Conservation (phyloP, 176 grass and related monocot species). For the Carex myosuroides region DNA sequence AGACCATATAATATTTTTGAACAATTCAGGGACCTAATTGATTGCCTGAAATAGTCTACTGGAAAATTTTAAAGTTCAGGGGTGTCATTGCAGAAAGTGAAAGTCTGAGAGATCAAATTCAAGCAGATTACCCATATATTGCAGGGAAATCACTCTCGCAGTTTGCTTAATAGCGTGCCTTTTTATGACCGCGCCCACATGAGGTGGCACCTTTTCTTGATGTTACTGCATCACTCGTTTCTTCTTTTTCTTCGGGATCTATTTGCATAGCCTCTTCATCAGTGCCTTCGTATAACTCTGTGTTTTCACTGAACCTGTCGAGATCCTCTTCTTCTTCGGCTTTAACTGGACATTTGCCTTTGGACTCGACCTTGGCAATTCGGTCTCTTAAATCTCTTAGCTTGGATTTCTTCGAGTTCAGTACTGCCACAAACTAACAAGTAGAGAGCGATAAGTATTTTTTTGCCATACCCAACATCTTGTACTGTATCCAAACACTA, state of each 20-base stretch:
- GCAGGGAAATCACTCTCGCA: background rate
- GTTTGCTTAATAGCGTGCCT: constrained; percentile 7
- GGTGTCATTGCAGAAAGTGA: background rate
- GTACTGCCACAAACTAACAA: constrained; percentile 66
- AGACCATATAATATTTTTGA: background rate
- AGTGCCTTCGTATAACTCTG: constrained; percentile 40
- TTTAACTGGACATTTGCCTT: constrained; percentile 38
- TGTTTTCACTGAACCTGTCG: constrained; percentile 46
- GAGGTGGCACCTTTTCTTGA: constrained; percentile 36
- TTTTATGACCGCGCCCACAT: constrained; percentile 26
- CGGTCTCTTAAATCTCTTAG: constrained; percentile 62
- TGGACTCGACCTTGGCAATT: constrained; percentile 40
- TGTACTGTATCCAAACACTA: background rate
- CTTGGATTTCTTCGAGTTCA: constrained; percentile 91
- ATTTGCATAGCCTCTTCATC: constrained; percentile 40
- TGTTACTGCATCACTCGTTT: constrained; percentile 19
- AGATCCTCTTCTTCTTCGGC: constrained; percentile 31
- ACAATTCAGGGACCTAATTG: background rate
- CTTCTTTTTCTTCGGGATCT: constrained; percentile 17
- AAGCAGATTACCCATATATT: background rate
- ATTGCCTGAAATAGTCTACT: background rate
- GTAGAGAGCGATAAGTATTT: background rate
- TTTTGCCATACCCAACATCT: background rate
- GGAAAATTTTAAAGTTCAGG: background rate
- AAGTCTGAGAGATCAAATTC: background rate